Evolutionary conservation across 164 flowering plant genomes (phyloP).

Genomic region (Amborella trichopoda): DNA sequence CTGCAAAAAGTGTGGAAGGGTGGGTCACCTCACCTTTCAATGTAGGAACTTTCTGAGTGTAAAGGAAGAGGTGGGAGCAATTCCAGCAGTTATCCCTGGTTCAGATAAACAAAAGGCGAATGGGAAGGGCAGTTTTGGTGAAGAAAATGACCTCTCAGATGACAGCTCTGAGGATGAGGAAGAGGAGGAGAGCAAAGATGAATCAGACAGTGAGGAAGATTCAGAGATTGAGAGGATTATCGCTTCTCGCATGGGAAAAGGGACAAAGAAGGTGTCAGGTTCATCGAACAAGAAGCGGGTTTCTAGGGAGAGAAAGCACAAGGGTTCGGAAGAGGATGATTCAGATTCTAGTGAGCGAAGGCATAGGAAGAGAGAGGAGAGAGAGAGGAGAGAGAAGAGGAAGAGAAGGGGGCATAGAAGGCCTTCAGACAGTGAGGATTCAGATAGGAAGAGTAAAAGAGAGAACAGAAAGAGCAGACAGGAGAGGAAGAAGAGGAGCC

Average conservation of each 20-base stretch:
- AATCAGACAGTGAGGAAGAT: slow-evolving; percentile 74
- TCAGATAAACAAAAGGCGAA: slow-evolving; percentile 50
- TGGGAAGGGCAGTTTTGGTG: slow-evolving; percentile 13
- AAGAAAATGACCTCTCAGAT: slow-evolving; percentile 2
- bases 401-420: slow-evolving; percentile 55
- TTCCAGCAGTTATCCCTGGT: slow-evolving; percentile 35
- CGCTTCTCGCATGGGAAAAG: slow-evolving; percentile 51
- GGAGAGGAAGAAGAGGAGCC: slow-evolving; percentile 16
- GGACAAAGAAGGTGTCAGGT: slow-evolving; percentile 18
- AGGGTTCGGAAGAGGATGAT: slow-evolving; percentile 22
- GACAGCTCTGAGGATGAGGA: slow-evolving; percentile 49
- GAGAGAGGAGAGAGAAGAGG: slow-evolving; percentile 6
- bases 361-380: slow-evolving; percentile 4
- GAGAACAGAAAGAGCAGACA: slow-evolving; percentile 31
- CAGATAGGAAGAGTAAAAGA: slow-evolving; percentile 35
- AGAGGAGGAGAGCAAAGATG: slow-evolving; percentile 41
- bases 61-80: slow-evolving; percentile 46
- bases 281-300: slow-evolving; percentile 12
- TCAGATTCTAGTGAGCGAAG: slow-evolving; percentile 7
- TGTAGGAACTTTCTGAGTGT: slow-evolving; percentile 79
- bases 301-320: slow-evolving; percentile 7
- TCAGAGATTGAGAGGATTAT: slow-evolving; percentile 81
- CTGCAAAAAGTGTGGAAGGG: slow-evolving; percentile 93
- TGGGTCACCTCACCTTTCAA: slow-evolving; percentile 82
- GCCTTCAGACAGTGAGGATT: slow-evolving; percentile 34